Evolutionary conservation across 108 stramenopile species (phyloP), one percentile per base, ranked within the genome.

Genomic region (Skeletonema grethae): DNA sequence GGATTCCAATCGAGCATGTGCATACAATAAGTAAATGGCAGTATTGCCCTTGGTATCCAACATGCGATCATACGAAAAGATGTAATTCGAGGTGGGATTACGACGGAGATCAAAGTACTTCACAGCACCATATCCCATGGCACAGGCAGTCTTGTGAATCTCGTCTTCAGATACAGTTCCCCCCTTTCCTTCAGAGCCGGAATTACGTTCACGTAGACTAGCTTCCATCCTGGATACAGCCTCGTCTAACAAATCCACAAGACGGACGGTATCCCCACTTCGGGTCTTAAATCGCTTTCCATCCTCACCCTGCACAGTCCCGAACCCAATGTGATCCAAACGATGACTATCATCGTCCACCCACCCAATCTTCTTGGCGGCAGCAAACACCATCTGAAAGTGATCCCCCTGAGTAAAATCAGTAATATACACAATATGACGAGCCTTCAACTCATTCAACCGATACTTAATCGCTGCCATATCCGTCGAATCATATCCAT

Each of bases 401-500:
- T 99, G 99, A 74, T 94, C 93, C 12, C 86, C 91, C 80, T 99
- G 99, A 6, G 96, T 95, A 57, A 92, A 95, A 72, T 99, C 99
- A 7, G 98, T 99, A 82, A 99, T 93, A 83, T 91, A 96, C 62
- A 99, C 92, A 69, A 98, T 77, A 38, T 97, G 92, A 31, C 91
- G 75, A 15, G 94, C 91, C 48, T 82, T 82, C 43, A 99, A 63
- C 15, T 85, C 83, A 13, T 77, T 32, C 46, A 98, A 55, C 39
- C 99, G 94, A 77, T 99, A 96, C 73, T 94, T 94, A 63, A 99
- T 80, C 31, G 99, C 99, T 2, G 99, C 96, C 94, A 98, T 96
- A 84, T 99, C 99, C 41, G 99, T 99, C 32, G 93, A 93, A 84
- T 99, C 99, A 82, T 99, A 99, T 20, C 99, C 98, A 73, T 86